These are phyloP conservation scores for Cercospora brassicicola DNA, from an alignment of 2,329 filamentous ascomycete genomes.

Conservation along the genomic window DNA sequence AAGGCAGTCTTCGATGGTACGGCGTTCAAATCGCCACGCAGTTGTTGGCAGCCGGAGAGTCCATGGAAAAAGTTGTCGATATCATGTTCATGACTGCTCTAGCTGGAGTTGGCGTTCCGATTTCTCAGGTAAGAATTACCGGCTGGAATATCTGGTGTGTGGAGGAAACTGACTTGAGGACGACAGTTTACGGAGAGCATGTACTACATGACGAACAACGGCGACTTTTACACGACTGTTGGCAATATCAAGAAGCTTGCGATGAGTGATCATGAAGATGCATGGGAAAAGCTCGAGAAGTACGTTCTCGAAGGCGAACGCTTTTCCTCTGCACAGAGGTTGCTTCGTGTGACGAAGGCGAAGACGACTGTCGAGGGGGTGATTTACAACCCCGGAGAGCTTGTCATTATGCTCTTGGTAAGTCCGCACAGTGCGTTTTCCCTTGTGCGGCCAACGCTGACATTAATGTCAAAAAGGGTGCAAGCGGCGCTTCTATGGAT, in stretches of 20 bases:
- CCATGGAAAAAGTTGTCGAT: not conserved
- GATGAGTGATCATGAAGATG: not conserved
- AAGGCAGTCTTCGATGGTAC: not conserved
- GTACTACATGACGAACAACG: not conserved
- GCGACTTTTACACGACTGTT: not conserved
- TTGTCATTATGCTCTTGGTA: not conserved
- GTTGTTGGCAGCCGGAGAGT: not conserved
- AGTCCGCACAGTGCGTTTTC: not conserved
- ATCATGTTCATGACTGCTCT: not conserved
- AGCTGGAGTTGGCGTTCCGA: not conserved
- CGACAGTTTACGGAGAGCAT: not conserved
- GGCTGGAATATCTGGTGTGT: no score
- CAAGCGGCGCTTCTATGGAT: not conserved
- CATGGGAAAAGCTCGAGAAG: not conserved
- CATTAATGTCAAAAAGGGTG: not conserved
- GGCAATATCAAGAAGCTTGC: not conserved
- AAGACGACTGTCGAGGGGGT: not conserved
- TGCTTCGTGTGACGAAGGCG: not conserved
- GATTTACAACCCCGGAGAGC: not conserved
- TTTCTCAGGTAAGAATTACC: not conserved
- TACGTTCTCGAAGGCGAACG: not conserved
- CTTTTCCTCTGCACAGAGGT: not conserved
- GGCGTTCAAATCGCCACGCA: not conserved
- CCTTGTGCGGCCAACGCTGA: no score
- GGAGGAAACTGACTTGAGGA: not conserved